A percentile compares a stretch with the other conserved stretches of the same genome.
Evolutionary conservation across 805 yeast species (phyloP).

Genomic region (Yarrowia porcina): DNA sequence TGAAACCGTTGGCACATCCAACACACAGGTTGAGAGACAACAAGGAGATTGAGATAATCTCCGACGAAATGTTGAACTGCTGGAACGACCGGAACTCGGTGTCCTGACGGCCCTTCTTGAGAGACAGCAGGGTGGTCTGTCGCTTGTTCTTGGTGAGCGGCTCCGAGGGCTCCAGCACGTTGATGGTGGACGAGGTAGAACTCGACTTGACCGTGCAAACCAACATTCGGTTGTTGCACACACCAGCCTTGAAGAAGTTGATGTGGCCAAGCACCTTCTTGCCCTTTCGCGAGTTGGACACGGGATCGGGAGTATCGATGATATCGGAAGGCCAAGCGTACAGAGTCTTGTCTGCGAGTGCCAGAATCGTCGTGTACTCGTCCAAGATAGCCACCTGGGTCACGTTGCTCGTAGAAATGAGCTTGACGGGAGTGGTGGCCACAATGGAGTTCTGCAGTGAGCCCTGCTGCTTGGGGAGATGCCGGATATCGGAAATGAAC

Average conservation of each 20-base stretch:
- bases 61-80: slow-evolving; percentile 80
- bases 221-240: slow-evolving; percentile 81
- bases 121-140: slow-evolving; percentile 41
- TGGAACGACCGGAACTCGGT: slow-evolving; percentile 67
- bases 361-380: slow-evolving; percentile 79
- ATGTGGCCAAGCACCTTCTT: slow-evolving; percentile 85
- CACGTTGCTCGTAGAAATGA: slow-evolving; percentile 70
- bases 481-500: slow-evolving; percentile 70
- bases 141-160: slow-evolving; percentile 46
- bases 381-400: slow-evolving; percentile 89
- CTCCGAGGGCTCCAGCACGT: slow-evolving; percentile 85
- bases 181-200: slow-evolving; percentile 68
- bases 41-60: slow-evolving; percentile 88
- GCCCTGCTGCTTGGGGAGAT: slow-evolving; percentile 43
- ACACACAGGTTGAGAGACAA: slow-evolving; percentile 84
- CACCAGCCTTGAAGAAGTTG: slow-evolving; percentile 86
- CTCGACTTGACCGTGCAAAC: slow-evolving; percentile 86
- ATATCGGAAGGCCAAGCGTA: slow-evolving; percentile 75
- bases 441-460: slow-evolving; percentile 33
- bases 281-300: slow-evolving; percentile 53
- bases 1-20: slow-evolving; percentile 96
- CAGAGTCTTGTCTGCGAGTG: slow-evolving; percentile 76
- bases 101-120: slow-evolving; percentile 44
- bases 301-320: slow-evolving; percentile 39
- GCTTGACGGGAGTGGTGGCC: slow-evolving; percentile 55